phyloP scores from a whole-genome alignment of 495 filamentous ascomycete species.

The Staphylotrichum longicolle region DNA sequence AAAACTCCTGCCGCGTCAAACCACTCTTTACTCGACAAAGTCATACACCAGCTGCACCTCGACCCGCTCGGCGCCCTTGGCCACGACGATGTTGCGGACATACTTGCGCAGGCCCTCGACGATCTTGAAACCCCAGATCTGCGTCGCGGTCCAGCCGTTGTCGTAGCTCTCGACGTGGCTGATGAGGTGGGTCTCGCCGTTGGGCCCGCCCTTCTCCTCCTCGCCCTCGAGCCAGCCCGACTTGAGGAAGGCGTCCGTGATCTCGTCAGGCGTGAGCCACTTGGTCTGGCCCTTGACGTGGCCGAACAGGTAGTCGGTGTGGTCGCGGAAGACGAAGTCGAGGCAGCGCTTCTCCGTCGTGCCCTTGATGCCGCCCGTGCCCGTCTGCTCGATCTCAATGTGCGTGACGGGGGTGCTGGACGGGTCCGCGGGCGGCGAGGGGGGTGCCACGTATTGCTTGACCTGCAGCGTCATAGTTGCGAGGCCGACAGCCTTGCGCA shows the following conservation, averaged over 20 bases:
- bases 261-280: conserved; percentile 43
- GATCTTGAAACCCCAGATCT: conserved; percentile 55
- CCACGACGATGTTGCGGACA: conserved; percentile 61
- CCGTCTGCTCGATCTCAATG: conserved; percentile 78
- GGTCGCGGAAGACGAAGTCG: conserved; percentile 67
- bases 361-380: conserved; percentile 71
- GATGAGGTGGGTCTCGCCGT: conserved; percentile 50
- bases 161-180: conserved; percentile 55
- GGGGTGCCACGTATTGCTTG: conserved; percentile 58
- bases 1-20: neutral
- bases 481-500: conserved; percentile 69
- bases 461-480: conserved; percentile 71
- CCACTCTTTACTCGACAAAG: conserved; percentile 37
- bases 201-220: conserved; percentile 47
- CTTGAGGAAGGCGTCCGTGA: conserved; percentile 47
- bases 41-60: conserved; percentile 74
- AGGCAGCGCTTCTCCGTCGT: conserved; percentile 69
- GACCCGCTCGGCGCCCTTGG: conserved; percentile 61
- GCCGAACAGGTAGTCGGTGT: conserved; percentile 82
- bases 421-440: conserved; percentile 39
- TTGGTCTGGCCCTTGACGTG: conserved; percentile 59
- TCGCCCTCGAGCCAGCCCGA: conserved; percentile 54
- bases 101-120: conserved; percentile 62
- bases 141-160: conserved; percentile 58
- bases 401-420: conserved; percentile 51